Percentiles rank a stretch among this genome's conserved stretches.
These are phyloP conservation scores for Dendrobium huoshanense DNA, from an alignment of 106 monocot species.

Conservation along the genomic window DNA sequence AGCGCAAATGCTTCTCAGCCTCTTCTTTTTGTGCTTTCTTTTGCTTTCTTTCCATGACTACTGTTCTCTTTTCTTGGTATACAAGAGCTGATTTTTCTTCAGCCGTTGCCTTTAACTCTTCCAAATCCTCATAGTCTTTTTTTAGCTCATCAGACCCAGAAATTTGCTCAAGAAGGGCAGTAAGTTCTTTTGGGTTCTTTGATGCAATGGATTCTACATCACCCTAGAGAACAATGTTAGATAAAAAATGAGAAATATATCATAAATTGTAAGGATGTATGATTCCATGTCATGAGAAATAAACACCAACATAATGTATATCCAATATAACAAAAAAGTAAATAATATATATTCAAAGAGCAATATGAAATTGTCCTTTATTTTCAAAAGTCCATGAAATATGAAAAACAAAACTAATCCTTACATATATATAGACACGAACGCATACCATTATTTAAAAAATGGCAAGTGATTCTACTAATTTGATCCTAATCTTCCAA, in stretches of 20 bases:
- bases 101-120: conserved; percentile 63
- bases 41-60: conserved; percentile 90
- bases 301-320: neutral
- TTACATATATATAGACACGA: neutral
- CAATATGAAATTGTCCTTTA: no score
- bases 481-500: no score
- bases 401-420: neutral
- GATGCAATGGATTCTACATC: conserved; percentile 98
- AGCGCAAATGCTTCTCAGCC: conserved; percentile 88
- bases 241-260: neutral
- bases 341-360: no score
- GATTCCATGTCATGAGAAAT: neutral
- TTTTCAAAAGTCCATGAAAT: neutral
- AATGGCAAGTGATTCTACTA: no score
- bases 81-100: conserved; percentile 86
- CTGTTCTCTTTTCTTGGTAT: conserved; percentile 90
- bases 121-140: conserved; percentile 83
- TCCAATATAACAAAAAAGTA: neutral
- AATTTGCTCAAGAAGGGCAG: conserved; percentile 85
- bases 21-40: conserved; percentile 99
- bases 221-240: conserved; percentile 40
- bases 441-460: no score
- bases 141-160: conserved; percentile 95
- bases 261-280: no score
- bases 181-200: conserved; percentile 96